Evolutionary conservation across 345 rosid species (phyloP).

Genomic region (Aquilaria yunnanensis): DNA sequence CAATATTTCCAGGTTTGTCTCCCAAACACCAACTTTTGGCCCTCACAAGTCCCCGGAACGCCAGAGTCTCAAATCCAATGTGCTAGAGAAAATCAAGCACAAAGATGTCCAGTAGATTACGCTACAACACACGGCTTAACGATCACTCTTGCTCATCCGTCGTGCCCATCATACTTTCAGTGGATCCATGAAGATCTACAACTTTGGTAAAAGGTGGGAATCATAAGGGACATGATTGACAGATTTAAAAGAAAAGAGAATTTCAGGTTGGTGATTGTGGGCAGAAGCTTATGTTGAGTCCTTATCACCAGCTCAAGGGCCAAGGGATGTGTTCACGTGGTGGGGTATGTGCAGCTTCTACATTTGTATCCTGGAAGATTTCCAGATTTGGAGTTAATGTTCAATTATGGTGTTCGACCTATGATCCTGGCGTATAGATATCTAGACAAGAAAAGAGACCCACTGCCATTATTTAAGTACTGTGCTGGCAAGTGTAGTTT

Average conservation of each 20-base stretch:
- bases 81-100: background rate
- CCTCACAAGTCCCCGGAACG: background rate
- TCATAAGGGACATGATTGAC: conserved; percentile 49
- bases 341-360: conserved; percentile 44
- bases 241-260: conserved; percentile 37
- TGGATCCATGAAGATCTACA: conserved; percentile 73
- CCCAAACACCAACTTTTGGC: background rate
- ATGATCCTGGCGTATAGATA: conserved; percentile 23
- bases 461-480: conserved; percentile 45
- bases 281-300: conserved; percentile 50
- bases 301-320: conserved; percentile 38
- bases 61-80: conserved; percentile 3
- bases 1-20: conserved; percentile 15
- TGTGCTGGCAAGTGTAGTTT: conserved; percentile 27
- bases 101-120: conserved; percentile 17
- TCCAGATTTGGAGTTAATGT: conserved; percentile 74
- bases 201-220: conserved; percentile 49
- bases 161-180: conserved; percentile 55
- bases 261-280: conserved; percentile 41
- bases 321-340: conserved; percentile 42
- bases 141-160: background rate
- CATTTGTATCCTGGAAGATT: conserved; percentile 62
- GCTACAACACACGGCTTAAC: conserved; percentile 24
- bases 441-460: conserved; percentile 9
- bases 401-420: conserved; percentile 52